Conservation (phyloP, 1,284 basidiomycete genomes). For the Schizopora paradoxa region DNA sequence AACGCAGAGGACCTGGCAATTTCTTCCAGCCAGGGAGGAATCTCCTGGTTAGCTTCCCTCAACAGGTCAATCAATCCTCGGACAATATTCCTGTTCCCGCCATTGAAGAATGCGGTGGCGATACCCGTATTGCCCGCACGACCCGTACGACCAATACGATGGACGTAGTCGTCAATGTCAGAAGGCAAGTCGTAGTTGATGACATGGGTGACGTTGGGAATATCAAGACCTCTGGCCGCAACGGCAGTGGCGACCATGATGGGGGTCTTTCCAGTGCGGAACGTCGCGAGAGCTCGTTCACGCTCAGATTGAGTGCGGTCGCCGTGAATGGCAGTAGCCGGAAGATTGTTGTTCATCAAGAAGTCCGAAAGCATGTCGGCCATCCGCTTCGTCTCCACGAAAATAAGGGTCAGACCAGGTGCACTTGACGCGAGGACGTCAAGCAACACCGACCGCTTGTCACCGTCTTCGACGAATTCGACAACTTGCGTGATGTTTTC, state of each 20-base stretch:
- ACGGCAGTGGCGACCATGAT: constrained; percentile 98
- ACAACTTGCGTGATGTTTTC: constrained; percentile 99
- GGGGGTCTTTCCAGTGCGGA: constrained; percentile 91
- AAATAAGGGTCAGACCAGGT: constrained; percentile 87
- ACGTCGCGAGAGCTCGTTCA: constrained; percentile 92
- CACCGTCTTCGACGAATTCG: constrained; percentile 96
- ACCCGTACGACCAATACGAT: constrained; percentile 98
- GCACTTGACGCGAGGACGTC: constrained; percentile 86
- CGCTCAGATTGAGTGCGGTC: constrained; percentile 98
- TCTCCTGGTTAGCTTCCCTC: constrained; percentile 95
- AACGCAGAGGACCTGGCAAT: constrained; percentile 82
- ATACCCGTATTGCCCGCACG: constrained; percentile 99
- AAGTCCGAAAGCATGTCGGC: constrained; percentile 98
- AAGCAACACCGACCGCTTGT: constrained; percentile 95
- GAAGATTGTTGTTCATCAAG: constrained; percentile 79
- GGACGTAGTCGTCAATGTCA: constrained; percentile 98
- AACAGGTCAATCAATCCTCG: constrained; percentile 90
- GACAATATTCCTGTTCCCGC: constrained; percentile 88
- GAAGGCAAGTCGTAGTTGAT: constrained; percentile 98
- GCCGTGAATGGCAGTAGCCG: constrained; percentile 96
- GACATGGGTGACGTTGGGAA: constrained; percentile 98
- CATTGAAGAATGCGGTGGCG: constrained; percentile 93
- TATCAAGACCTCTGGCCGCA: constrained; percentile 97
- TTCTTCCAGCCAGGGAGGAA: constrained; percentile 88
- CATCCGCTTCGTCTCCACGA: constrained; percentile 99